These are phyloP conservation scores for Monilinia aucupariae DNA, from an alignment of 2,329 filamentous ascomycete species.

Conservation along the genomic window DNA sequence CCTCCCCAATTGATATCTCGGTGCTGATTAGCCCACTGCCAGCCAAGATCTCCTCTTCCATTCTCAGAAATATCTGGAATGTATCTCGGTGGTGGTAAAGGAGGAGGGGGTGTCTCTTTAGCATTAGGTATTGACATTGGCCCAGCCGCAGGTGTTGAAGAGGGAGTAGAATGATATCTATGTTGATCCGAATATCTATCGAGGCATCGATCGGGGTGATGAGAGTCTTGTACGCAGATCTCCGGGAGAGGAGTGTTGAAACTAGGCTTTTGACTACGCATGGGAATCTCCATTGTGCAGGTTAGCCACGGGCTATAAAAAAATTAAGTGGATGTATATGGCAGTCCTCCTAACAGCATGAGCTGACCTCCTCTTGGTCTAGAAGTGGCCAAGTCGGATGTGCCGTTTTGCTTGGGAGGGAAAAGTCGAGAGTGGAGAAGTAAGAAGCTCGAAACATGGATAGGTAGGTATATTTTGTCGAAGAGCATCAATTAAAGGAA, in stretches of 20 bases:
- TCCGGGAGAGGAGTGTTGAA: constrained; percentile 34
- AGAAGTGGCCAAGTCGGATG: constrained; percentile 26
- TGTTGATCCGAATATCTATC: constrained; percentile 27
- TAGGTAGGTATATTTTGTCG: constrained; percentile 18
- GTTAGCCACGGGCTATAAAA: constrained; percentile 2
- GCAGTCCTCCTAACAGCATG: constrained; percentile 4
- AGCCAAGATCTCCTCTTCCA: constrained; percentile 53
- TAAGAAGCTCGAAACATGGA: constrained; percentile 30
- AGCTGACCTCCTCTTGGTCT: constrained; percentile 10
- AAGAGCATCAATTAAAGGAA: constrained; percentile 25
- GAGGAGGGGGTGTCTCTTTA: constrained; percentile 50
- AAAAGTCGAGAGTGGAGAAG: constrained; percentile 24
- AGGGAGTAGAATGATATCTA: constrained; percentile 35
- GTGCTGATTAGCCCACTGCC: constrained; percentile 54
- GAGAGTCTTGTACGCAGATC: constrained; percentile 41
- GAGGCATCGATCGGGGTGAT: constrained; percentile 33
- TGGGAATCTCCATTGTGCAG: constrained; percentile 41
- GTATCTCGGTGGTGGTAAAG: constrained; percentile 57
- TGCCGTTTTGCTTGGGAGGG: constrained; percentile 22
- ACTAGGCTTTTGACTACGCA: constrained; percentile 26
- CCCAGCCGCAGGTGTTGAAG: constrained; percentile 40
- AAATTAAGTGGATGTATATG: constrained; percentile 6
- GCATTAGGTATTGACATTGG: constrained; percentile 60
- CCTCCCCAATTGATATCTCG: constrained; percentile 43
- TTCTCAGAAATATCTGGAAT: constrained; percentile 46